Conservation (phyloP, 2,329 filamentous ascomycete species). For the Scytalidium sp. region DNA sequence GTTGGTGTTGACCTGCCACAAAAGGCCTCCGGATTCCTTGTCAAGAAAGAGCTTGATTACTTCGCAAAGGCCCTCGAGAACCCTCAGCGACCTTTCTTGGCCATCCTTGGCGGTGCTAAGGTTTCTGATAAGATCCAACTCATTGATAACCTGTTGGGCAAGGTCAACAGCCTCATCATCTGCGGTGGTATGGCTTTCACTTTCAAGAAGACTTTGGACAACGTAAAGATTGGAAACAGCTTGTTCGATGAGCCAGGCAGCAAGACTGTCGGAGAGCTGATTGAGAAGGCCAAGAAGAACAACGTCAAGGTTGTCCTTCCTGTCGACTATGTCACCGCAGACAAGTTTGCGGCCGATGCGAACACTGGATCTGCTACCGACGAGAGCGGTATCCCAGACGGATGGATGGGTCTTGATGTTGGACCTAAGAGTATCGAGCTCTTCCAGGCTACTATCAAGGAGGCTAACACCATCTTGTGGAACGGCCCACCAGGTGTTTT, state of each 20-base stretch:
- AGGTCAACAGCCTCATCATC: conserved; percentile 95
- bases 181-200: conserved; percentile 99
- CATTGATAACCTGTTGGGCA: conserved; percentile 97
- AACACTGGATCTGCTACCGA: conserved; percentile 80
- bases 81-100: conserved; percentile 93
- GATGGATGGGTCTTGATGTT: conserved; percentile 97
- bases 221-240: conserved; percentile 82
- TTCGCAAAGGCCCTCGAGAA: conserved; percentile 95
- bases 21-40: conserved; percentile 96
- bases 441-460: conserved; percentile 81
- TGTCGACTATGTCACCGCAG: conserved; percentile 91
- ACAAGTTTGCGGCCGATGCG: conserved; percentile 89
- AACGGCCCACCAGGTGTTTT: conserved; percentile 98
- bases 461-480: conserved; percentile 97
- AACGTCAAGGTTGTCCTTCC: conserved; percentile 93
- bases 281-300: conserved; percentile 96
- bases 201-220: conserved; percentile 98
- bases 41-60: conserved; percentile 99
- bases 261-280: conserved; percentile 83
- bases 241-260: conserved; percentile 92
- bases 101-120: conserved; percentile 97
- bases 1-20: conserved; percentile 93
- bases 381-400: conserved; percentile 85
- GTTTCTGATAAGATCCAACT: conserved; percentile 99
- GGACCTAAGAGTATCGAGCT: conserved; percentile 84